phyloP scores from a whole-genome alignment of 2,329 filamentous ascomycete species.

The Fusarium chlamydosporum region DNA sequence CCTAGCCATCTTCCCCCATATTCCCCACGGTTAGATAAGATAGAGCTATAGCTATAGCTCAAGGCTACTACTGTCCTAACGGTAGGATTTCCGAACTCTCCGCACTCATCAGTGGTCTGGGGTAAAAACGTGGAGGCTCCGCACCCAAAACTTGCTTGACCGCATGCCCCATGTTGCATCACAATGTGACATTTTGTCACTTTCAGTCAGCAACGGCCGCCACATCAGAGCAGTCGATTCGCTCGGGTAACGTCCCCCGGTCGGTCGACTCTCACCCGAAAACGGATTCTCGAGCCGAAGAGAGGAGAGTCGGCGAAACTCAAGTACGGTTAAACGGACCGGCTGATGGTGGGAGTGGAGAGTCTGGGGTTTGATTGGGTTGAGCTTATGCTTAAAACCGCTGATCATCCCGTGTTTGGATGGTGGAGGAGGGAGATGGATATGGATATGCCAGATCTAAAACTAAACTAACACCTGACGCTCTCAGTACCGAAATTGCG shows the following conservation, averaged over 20 bases:
- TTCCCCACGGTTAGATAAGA: constrained; percentile 12
- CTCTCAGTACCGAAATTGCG: constrained; percentile 22
- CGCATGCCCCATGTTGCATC: constrained; percentile 20
- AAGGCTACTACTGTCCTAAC: constrained; percentile 8
- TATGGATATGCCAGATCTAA: constrained; percentile 29
- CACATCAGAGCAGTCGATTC: constrained; percentile 14
- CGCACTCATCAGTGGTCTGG: constrained; percentile 31
- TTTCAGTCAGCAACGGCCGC: constrained; percentile 14
- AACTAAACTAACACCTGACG: constrained; percentile 15
- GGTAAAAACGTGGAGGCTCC: constrained; percentile 34
- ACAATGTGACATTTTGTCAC: constrained; percentile 17
- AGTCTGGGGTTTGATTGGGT: not conserved
- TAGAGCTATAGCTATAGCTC: not conserved
- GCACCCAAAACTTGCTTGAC: constrained; percentile 21
- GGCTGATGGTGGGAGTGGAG: constrained; percentile 26
- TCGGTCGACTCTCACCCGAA: constrained; percentile 17
- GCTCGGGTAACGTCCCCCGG: constrained; percentile 8
- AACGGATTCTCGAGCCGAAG: constrained; percentile 32
- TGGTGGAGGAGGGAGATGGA: not conserved
- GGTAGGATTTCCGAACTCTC: constrained; percentile 30
- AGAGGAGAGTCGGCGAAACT: constrained; percentile 18
- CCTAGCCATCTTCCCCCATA: not conserved
- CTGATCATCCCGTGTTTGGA: constrained; percentile 26
- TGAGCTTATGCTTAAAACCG: constrained; percentile 37
- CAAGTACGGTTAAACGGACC: constrained; percentile 40